Conservation (phyloP, 805 yeast genomes). For the Cyberlindnera misumaiensis region DNA sequence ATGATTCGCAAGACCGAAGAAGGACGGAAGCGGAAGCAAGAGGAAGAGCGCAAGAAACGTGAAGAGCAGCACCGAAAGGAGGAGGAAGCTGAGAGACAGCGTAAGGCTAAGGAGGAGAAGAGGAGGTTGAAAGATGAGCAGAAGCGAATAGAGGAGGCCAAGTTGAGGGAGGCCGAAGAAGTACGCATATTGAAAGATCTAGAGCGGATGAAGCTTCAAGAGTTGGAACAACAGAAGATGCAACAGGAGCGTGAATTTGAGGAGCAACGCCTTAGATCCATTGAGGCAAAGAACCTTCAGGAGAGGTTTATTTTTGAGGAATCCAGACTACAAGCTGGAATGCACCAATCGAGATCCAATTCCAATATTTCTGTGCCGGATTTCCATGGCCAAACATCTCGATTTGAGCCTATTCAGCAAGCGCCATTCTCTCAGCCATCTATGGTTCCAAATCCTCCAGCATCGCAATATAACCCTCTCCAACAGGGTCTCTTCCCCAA, state of each 20-base stretch:
- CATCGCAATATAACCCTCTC: constrained; percentile 1
- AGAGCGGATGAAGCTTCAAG: constrained; percentile 1
- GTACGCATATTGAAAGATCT: constrained; percentile 2
- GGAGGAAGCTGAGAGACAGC: constrained; percentile 31
- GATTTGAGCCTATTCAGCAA: constrained; percentile 2
- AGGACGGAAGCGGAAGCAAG: constrained; percentile 33
- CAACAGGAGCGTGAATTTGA: constrained; percentile 1
- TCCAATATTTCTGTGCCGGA: constrained; percentile 3
- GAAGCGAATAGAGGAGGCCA: constrained; percentile 27
- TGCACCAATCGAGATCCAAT: constrained; percentile 3
- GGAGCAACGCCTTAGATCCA: not conserved
- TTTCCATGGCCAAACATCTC: not conserved
- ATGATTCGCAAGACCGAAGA: constrained; percentile 36
- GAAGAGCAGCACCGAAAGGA: constrained; percentile 31
- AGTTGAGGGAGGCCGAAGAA: constrained; percentile 21
- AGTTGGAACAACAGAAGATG: not conserved
- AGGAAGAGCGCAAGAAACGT: constrained; percentile 33
- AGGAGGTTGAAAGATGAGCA: constrained; percentile 32
- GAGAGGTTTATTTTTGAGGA: constrained; percentile 2
- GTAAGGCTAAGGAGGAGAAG: constrained; percentile 24
- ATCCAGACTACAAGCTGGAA: constrained; percentile 1
- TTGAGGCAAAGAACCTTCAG: constrained; percentile 2
- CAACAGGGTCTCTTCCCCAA: not conserved
- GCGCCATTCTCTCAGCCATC: constrained; percentile 7
- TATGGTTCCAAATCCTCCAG: constrained; percentile 1